These are phyloP conservation scores for Coemansia sp. DNA, from an alignment of 192 early-diverging fungal species.

Conservation along the genomic window DNA sequence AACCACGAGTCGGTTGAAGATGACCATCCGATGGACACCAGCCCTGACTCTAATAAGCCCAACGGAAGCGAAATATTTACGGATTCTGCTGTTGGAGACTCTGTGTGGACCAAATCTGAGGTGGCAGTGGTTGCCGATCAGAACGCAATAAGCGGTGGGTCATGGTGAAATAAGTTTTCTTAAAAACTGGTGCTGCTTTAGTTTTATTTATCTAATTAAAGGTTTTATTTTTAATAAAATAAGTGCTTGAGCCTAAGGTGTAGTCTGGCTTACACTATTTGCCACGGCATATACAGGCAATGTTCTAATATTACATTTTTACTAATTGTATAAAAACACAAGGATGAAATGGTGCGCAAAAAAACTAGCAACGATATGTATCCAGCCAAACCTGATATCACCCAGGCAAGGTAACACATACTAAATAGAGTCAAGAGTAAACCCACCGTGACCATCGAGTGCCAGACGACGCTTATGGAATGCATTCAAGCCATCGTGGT, in stretches of 20 bases:
- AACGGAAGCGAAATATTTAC: background rate
- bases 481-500: slow-evolving; percentile 59
- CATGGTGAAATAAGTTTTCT: background rate
- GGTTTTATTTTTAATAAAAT: too few species aligned
- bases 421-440: background rate
- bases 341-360: too few species aligned
- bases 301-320: too few species aligned
- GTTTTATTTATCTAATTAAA: too few species aligned
- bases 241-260: too few species aligned
- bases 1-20: slow-evolving; percentile 1
- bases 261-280: too few species aligned
- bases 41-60: too few species aligned
- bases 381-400: too few species aligned
- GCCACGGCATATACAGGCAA: too few species aligned
- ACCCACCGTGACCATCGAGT: slow-evolving; percentile 41
- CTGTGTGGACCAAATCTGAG: background rate
- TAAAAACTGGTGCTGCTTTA: too few species aligned
- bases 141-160: background rate
- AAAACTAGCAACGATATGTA: too few species aligned
- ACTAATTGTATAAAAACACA: too few species aligned
- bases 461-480: slow-evolving; percentile 54
- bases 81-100: background rate
- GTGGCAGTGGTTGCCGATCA: background rate
- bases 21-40: slow-evolving; percentile 11
- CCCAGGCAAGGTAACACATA: background rate